Base-by-base conservation (phyloP, 2,329 filamentous ascomycete species). In the Colletotrichum sp. region DNA sequence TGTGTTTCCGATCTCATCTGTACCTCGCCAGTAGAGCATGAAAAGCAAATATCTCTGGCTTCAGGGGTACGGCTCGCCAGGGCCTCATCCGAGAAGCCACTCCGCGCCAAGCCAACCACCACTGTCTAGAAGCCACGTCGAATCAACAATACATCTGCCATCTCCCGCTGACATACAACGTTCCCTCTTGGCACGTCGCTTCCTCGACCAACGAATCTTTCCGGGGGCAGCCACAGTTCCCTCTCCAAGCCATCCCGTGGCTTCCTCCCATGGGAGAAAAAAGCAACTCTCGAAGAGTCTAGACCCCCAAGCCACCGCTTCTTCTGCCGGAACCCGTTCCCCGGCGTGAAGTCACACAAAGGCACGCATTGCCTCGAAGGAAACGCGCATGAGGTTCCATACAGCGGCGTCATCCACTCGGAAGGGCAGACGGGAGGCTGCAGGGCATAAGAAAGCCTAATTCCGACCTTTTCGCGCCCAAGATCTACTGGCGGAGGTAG, bases 11-110 rank as follows among this genome's bases (percentile, higher is more conserved):
- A 52, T 52, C 44, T 52, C 44, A 21, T 52, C 44, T 21, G 44
- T 21, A 1, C n/a, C 1, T 52, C 10, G 6, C 2, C 44, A 9
- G 44, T 12, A 52, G 44, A 8, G 8, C 0, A 21, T 52, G 1
- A 52, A 21, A 52, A 52, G 44, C 44, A 52, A 52, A 52, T 21
- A 13, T 13, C n/a, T 52, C 44, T 21, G n/a, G 44, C 44, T 21
- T 52, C n/a, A 52, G 44, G 44, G 44, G 44, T 49, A 21, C 9
- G 44, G 18, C 0, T 21, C n/a, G 44, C 44, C 44, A 49, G 44
- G 44, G 44, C n/a, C n/a, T 21, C 44, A 52, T 21, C 44, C 44
- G 44, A 52, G 44, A 52, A 8, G 44, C 44, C 3, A 52, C 44
- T 52, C n/a, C 44, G n/a, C n/a, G 44, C n/a, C 2, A 13, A 21